Percentiles rank a stretch among this genome's conserved stretches.
Conservation (phyloP, 1,284 basidiomycete genomes). For the Irpex rosettiformis region DNA sequence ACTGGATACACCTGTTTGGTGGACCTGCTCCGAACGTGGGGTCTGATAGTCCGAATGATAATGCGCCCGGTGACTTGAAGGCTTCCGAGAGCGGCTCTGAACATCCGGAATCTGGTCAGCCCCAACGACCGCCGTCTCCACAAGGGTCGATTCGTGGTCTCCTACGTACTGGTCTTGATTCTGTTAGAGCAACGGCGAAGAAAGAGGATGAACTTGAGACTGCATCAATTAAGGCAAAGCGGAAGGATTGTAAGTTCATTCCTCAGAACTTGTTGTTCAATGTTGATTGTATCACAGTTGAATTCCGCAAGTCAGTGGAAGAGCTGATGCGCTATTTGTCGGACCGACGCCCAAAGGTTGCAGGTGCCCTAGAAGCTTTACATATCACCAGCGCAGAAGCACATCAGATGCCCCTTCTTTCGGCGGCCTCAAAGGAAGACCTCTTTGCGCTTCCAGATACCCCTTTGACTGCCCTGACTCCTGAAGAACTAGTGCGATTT, state of each 20-base stretch:
- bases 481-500: constrained; percentile 79
- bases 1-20: constrained; percentile 88
- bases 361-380: constrained; percentile 67
- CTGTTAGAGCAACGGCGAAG: constrained; percentile 37
- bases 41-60: constrained; percentile 20
- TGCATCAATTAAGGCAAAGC: constrained; percentile 45
- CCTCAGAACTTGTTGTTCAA: background rate
- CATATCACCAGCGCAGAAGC: constrained; percentile 70
- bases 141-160: constrained; percentile 48
- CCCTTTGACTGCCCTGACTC: constrained; percentile 65
- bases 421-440: constrained; percentile 65
- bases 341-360: constrained; percentile 83
- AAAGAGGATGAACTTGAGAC: constrained; percentile 56
- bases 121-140: constrained; percentile 33
- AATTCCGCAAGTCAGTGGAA: constrained; percentile 62
- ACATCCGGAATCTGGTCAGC: constrained; percentile 20
- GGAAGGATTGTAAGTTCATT: constrained; percentile 30
- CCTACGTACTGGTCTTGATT: constrained; percentile 50
- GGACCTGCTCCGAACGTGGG: constrained; percentile 46
- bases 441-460: constrained; percentile 73
- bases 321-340: constrained; percentile 73
- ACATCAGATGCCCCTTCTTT: constrained; percentile 59
- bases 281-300: constrained; percentile 37
- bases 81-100: constrained; percentile 20
- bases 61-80: constrained; percentile 17